These are phyloP conservation scores for Linum lewisii DNA, from an alignment of 345 rosid genomes.

Conservation along the genomic window DNA sequence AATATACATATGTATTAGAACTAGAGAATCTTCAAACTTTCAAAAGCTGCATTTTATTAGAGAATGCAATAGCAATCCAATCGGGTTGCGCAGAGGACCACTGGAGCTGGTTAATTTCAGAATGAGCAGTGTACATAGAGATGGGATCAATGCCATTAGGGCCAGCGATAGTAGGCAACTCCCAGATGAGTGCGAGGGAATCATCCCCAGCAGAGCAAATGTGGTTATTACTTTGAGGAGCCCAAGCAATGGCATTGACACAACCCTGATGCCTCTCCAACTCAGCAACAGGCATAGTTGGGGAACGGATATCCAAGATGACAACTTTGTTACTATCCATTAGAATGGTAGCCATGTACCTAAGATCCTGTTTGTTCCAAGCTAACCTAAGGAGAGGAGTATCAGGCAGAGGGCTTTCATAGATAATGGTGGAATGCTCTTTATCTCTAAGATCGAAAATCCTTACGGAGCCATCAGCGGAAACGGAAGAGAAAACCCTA, in stretches of 20 bases:
- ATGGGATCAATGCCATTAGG: constrained; percentile 90
- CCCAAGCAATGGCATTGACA: constrained; percentile 76
- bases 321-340: constrained; percentile 83
- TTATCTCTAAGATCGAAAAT: constrained; percentile 69
- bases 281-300: constrained; percentile 67
- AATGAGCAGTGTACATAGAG: constrained; percentile 71
- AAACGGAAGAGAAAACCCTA: constrained; percentile 66
- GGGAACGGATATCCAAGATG: constrained; percentile 62
- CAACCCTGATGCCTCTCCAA: constrained; percentile 58
- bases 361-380: constrained; percentile 78
- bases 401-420: constrained; percentile 73
- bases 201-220: constrained; percentile 91
- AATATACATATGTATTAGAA: too few relatives aligned
- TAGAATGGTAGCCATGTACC: constrained; percentile 71
- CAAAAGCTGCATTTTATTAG: constrained; percentile 82
- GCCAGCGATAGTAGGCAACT: constrained; percentile 83
- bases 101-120: constrained; percentile 88
- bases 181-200: constrained; percentile 78
- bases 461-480: constrained; percentile 73
- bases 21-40: constrained; percentile 86
- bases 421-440: constrained; percentile 69
- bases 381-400: constrained; percentile 64
- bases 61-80: constrained; percentile 84
- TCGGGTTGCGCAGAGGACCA: constrained; percentile 83
- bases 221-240: constrained; percentile 70